Base-by-base conservation (phyloP, 352 stramenopile species). In the Peronosclerospora sorghi region DNA sequence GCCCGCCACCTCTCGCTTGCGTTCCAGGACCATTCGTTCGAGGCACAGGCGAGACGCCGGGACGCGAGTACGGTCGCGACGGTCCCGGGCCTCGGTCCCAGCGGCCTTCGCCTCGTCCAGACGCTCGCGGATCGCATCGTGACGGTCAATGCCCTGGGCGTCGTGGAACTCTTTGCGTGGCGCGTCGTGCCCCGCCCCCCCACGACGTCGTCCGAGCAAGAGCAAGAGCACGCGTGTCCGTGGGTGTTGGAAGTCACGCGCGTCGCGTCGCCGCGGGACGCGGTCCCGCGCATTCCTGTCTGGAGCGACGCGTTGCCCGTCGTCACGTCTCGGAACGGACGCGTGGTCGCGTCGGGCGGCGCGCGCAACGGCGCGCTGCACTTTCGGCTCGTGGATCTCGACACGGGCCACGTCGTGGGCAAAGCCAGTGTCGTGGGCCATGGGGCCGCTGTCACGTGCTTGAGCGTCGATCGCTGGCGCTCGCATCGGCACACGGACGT, bases 401-500 rank as follows among this genome's bases (percentile, higher is more conserved):
- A 90, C 48, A 93, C 81, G 35, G 78, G 76, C 0, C 81, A 90
- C 32, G 62, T 93, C 13, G 47, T 91, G 17, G 81, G 72, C 8
- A 88, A 88, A 48, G 81, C 78, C 0, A 93, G 76, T 42, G 76
- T 89, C 8, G 74, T 77, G 2, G 81, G 81, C 0, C 81, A 93
- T 34, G 61, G 72, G 14, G 68, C 59, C 18, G 58, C 66, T 1
- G 65, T 93, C 18, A 87, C 81, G 21, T 90, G 78, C 45, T 21
- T 93, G 9, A 82, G 62, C 21, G 36, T 90, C 13, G 76, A 88
- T 54, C 62, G 65, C 17, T 71, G 78, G 40, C 73, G 57, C 38
- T 73, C 67, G 61, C 69, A 57, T 32, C 53, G 45, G 13, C 57
- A 62, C 41, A 59, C 35, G 32, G 39, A 62, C 17, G 45, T 63